phyloP scores from a whole-genome alignment of 2,329 filamentous ascomycete species.

The Microcyclospora tardicrescens region DNA sequence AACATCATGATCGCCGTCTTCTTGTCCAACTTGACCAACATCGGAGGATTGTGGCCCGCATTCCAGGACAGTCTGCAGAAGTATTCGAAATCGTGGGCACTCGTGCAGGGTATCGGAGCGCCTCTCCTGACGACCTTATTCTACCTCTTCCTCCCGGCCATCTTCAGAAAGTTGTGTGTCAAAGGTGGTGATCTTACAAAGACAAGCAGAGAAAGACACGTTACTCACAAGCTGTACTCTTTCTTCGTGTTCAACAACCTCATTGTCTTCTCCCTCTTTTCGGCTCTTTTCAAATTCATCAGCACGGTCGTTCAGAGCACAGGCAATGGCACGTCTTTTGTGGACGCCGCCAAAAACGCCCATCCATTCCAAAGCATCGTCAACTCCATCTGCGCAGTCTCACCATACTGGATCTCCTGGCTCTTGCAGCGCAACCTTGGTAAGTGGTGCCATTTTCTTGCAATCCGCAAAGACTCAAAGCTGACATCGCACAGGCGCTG shows the following conservation, averaged over 20 bases:
- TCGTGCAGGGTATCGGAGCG: slow-evolving; percentile 83
- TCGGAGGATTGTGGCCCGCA: slow-evolving; percentile 64
- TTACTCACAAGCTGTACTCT: slow-evolving; percentile 76
- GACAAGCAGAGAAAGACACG: slow-evolving; percentile 81
- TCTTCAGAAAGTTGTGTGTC: slow-evolving; percentile 78
- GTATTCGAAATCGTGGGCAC: slow-evolving; percentile 61
- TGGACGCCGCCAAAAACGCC: slow-evolving; percentile 53
- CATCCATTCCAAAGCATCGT: slow-evolving; percentile 54
- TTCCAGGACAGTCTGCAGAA: slow-evolving; percentile 54
- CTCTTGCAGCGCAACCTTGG: slow-evolving; percentile 79
- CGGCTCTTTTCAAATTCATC: slow-evolving; percentile 64
- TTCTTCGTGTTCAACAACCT: slow-evolving; percentile 99
- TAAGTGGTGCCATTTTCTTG: no score
- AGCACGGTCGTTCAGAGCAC: slow-evolving; percentile 49
- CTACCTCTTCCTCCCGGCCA: slow-evolving; percentile 76
- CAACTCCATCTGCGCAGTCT: slow-evolving; percentile 64
- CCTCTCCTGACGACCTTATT: slow-evolving; percentile 78
- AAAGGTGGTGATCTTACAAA: slow-evolving; percentile 82
- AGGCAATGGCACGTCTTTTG: slow-evolving; percentile 43
- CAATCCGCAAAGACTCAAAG: no score
- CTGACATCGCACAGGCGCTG: slow-evolving; percentile 40
- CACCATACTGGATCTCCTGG: slow-evolving; percentile 89
- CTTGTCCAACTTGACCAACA: slow-evolving; percentile 68
- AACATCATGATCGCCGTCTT: slow-evolving; percentile 95
- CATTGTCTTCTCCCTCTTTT: slow-evolving; percentile 85